Conservation (phyloP, 805 yeast genomes). For the Saturnispora sanitii region DNA sequence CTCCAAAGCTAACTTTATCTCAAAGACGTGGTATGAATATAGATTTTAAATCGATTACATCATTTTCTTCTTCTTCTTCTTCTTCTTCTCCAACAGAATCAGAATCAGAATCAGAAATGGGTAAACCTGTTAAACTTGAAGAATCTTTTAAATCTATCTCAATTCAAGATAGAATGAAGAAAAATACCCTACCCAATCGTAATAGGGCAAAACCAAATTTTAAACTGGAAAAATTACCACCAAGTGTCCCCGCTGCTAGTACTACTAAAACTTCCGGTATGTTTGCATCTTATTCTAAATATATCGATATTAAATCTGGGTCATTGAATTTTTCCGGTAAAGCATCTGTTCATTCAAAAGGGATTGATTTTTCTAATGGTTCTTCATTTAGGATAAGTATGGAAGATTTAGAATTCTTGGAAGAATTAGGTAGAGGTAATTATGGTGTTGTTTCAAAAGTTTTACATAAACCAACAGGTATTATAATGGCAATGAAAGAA, state of each 20-base stretch:
- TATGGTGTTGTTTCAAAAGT: constrained; percentile 95
- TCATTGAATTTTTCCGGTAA: constrained; percentile 88
- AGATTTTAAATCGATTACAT: constrained; percentile 24
- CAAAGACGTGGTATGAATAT: constrained; percentile 48
- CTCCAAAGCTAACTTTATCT: constrained; percentile 36
- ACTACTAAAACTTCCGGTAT: constrained; percentile 37
- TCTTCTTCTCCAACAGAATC: background rate
- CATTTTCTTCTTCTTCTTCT: background rate
- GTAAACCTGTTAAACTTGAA: no score
- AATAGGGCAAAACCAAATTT: constrained; percentile 12
- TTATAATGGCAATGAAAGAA: constrained; percentile 95
- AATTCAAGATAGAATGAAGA: constrained; percentile 15
- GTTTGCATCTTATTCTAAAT: constrained; percentile 78
- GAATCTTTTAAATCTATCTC: background rate
- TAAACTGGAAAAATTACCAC: constrained; percentile 7
- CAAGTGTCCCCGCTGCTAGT: background rate
- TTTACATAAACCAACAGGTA: constrained; percentile 83
- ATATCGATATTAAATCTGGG: constrained; percentile 87
- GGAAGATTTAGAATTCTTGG: constrained; percentile 73
- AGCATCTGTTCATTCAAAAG: constrained; percentile 83
- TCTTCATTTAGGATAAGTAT: constrained; percentile 76
- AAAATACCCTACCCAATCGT: constrained; percentile 20
- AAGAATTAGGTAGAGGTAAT: constrained; percentile 90
- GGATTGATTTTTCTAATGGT: constrained; percentile 85
- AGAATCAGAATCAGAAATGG: no score